phyloP scores from a whole-genome alignment of 495 filamentous ascomycete genomes.

The Apiosordaria backusii region DNA sequence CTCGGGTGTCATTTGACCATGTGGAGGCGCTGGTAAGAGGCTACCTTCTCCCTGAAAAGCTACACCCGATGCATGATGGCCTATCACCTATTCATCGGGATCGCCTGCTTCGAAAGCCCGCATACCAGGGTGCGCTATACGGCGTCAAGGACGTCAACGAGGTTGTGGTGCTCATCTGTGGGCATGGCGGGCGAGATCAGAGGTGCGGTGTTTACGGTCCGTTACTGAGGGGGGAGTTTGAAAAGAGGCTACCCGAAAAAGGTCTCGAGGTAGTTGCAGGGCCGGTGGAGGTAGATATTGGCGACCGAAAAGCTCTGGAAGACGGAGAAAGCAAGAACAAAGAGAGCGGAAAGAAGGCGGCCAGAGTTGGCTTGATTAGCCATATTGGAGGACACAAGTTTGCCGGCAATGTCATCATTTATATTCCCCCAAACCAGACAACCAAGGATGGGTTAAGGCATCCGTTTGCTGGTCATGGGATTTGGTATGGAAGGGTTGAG shows the following conservation, averaged over 20 bases:
- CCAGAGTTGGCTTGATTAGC: conserved; percentile 70
- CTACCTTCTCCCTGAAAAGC: conserved; percentile 54
- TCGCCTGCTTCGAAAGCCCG: conserved; percentile 38
- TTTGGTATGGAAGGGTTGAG: conserved; percentile 92
- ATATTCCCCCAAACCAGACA: conserved; percentile 61
- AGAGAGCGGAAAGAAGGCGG: conserved; percentile 34
- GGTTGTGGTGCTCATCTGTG: conserved; percentile 76
- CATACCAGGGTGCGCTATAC: conserved; percentile 40
- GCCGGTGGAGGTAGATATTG: conserved; percentile 32
- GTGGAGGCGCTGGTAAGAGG: conserved; percentile 56
- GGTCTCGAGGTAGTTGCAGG: conserved; percentile 38
- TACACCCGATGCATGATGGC: conserved; percentile 56
- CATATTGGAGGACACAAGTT: conserved; percentile 93
- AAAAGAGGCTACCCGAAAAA: conserved; percentile 35
- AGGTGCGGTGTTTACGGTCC: conserved; percentile 81
- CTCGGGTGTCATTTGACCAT: conserved; percentile 46
- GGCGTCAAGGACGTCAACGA: conserved; percentile 59
- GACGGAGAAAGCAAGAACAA: conserved; percentile 18
- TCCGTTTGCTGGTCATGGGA: conserved; percentile 71
- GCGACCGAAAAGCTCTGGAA: conserved; percentile 20
- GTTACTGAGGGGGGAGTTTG: conserved; percentile 65
- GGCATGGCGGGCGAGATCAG: conserved; percentile 72
- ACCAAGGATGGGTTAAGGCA: conserved; percentile 38
- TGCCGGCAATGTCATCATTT: conserved; percentile 90
- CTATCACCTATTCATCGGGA: conserved; percentile 51